Base-by-base conservation (phyloP, 176 grass and related monocot species). In the Oryza longistaminata region DNA sequence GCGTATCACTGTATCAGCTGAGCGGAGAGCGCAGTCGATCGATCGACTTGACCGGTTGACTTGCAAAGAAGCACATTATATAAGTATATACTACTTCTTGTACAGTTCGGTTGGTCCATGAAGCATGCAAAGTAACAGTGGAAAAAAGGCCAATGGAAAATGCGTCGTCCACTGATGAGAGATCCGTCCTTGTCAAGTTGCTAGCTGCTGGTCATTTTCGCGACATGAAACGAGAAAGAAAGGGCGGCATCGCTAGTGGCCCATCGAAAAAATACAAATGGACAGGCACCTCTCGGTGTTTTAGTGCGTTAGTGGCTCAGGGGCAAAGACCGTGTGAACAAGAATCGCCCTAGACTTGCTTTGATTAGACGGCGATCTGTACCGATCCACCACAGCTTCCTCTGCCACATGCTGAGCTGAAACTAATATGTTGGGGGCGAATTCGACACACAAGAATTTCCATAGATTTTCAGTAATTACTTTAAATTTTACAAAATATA, bases 181-280 rank as follows among this genome's bases (percentile, higher is more conserved):
- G 46, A 19, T 15, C 53, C 19, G 19, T 8, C 17, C 53, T 1
- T 58, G 19, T n/a, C 53, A 58, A 58, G 53, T 58, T 58, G 53
- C 19, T 58, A 58, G 53, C 19, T n/a, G 17, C 53, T 3, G 67
- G 68, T 86, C 84, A 19, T 40, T 80, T 19, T 86, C 75, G 76
- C 84, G 3, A 16, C 58, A 24, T 62, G 58, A 62, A 62, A 62
- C 58, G 5, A 17, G 46, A 64, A 79, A 79, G 2, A 58, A 58
- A n/a, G 19, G 17, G 82, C 21, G 2, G 21, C 39, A 46, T 24
- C 15, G 24, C 26, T 24, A 25, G 73, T 55, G 73, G 82, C 26
- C 45, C 62, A 68, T 42, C 31, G 25, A 1, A 42, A 42, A 35
- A 35, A 44, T 62, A 62, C n/a, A 45, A 35, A 43, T 58, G 0